Percentiles rank a stretch among this genome's conserved stretches.
Conservation (phyloP, 2,329 filamentous ascomycete species). For the Verticillium klebahnii region DNA sequence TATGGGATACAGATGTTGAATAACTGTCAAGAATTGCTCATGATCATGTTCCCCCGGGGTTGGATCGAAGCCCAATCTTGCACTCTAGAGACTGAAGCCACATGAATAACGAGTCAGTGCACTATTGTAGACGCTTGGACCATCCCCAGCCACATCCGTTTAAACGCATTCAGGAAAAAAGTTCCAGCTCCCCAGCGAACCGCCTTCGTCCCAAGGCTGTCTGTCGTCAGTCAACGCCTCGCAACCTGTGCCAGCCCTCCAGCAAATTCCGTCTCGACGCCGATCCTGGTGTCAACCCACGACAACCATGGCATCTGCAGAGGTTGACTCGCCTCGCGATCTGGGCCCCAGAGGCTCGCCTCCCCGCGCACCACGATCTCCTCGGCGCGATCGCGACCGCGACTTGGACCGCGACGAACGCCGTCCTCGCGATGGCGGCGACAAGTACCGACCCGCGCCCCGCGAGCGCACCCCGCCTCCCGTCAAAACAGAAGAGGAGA, state of each 20-base stretch:
- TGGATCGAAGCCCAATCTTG: too few relatives aligned
- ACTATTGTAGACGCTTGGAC: neutral
- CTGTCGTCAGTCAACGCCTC: neutral
- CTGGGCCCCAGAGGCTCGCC: neutral
- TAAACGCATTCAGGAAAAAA: neutral
- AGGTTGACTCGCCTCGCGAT: conserved; percentile 31
- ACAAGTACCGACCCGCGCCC: conserved; percentile 43
- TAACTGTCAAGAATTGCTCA: too few relatives aligned
- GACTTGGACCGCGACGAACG: conserved; percentile 22
- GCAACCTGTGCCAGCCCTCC: neutral
- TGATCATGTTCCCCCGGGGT: too few relatives aligned
- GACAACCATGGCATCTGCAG: conserved; percentile 40
- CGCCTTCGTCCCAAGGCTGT: neutral
- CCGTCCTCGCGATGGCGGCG: conserved; percentile 27
- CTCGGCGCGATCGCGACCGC: conserved; percentile 14
- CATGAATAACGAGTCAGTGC: neutral
- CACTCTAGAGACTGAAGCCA: neutral
- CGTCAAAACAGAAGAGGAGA: conserved; percentile 68
- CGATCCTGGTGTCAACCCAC: neutral
- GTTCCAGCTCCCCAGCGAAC: neutral
- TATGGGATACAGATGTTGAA: too few relatives aligned
- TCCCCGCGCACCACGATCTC: neutral
- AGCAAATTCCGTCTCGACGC: neutral
- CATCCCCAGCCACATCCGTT: neutral
- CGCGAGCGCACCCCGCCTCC: conserved; percentile 29